Evolutionary conservation across 1,284 basidiomycete species (phyloP).

Genomic region (Ceratobasidium theobromae): DNA sequence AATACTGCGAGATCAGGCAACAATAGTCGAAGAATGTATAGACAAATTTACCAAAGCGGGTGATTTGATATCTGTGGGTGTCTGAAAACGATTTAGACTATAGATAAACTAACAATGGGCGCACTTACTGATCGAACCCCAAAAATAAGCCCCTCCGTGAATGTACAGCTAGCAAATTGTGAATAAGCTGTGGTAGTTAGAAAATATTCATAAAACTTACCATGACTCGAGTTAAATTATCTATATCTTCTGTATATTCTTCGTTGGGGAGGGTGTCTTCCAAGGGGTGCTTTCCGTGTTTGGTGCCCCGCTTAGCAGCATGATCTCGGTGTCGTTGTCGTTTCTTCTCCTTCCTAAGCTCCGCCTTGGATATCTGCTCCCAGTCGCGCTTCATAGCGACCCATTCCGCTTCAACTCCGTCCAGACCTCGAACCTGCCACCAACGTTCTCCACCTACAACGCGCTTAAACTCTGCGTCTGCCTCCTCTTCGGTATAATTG

Average conservation of each 20-base stretch:
- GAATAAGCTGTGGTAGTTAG: background rate
- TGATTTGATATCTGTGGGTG: slow-evolving; percentile 27
- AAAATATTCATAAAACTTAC: background rate
- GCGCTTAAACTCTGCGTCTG: slow-evolving; percentile 28
- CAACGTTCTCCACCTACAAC: slow-evolving; percentile 34
- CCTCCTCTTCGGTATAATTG: slow-evolving; percentile 13
- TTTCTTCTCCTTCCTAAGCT: slow-evolving; percentile 29
- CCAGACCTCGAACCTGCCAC: slow-evolving; percentile 37
- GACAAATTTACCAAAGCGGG: slow-evolving; percentile 15
- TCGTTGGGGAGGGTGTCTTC: slow-evolving; percentile 23
- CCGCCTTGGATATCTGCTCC: slow-evolving; percentile 30
- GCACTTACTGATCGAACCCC: slow-evolving; percentile 23
- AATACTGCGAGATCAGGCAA: background rate
- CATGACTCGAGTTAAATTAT: slow-evolving; percentile 29
- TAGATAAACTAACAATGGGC: background rate
- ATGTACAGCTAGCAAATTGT: slow-evolving; percentile 30
- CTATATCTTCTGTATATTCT: slow-evolving; percentile 30
- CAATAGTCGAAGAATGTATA: background rate
- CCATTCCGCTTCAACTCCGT: slow-evolving; percentile 37
- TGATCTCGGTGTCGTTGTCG: slow-evolving; percentile 24
- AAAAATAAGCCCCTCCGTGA: slow-evolving; percentile 33
- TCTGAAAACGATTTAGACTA: background rate
- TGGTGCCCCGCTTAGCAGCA: slow-evolving; percentile 15
- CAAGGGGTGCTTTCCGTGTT: slow-evolving; percentile 21
- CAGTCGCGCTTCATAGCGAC: slow-evolving; percentile 35